These are phyloP conservation scores for Acanthamoeba sp. DNA, from an alignment of 208 protist species.

Conservation along the genomic window DNA sequence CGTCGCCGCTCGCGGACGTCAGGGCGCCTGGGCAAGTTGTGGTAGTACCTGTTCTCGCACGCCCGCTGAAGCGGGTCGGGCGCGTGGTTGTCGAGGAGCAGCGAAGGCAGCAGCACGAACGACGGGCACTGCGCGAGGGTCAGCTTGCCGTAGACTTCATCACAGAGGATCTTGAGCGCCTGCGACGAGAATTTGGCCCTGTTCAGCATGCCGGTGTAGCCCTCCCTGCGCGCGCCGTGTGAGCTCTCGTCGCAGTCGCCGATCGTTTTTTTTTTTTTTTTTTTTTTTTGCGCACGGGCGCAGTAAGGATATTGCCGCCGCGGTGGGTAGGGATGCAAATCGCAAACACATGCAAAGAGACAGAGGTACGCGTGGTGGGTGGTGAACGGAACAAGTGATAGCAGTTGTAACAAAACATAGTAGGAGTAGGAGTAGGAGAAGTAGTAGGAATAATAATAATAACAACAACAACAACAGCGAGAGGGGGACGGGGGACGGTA, in stretches of 20 bases:
- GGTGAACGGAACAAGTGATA: no score
- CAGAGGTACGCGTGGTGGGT: no score
- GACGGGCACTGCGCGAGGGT: constrained; percentile 18
- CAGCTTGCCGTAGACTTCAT: constrained; percentile 34
- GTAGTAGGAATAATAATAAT: no score
- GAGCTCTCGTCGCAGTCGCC: no score
- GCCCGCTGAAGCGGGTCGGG: constrained; percentile 27
- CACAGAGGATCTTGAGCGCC: constrained; percentile 18
- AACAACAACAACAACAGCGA: no score
- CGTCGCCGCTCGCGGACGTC: background rate
- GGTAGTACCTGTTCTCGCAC: constrained; percentile 74
- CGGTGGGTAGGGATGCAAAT: no score
- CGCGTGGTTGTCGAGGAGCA: constrained; percentile 72
- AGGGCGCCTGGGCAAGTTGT: constrained; percentile 59
- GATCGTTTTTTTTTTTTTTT: constrained; percentile 4
- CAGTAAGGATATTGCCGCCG: no score
- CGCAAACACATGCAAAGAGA: no score
- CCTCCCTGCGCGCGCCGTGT: no score
- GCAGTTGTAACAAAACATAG: no score
- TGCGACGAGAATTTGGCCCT: constrained; percentile 24
- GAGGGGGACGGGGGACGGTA: background rate
- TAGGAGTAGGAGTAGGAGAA: background rate
- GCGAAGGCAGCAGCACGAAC: constrained; percentile 65
- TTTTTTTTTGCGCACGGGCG: no score
- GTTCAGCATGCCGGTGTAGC: background rate